These are phyloP conservation scores for Hevea brasiliensis DNA, from an alignment of 345 rosid genomes.

Conservation along the genomic window DNA sequence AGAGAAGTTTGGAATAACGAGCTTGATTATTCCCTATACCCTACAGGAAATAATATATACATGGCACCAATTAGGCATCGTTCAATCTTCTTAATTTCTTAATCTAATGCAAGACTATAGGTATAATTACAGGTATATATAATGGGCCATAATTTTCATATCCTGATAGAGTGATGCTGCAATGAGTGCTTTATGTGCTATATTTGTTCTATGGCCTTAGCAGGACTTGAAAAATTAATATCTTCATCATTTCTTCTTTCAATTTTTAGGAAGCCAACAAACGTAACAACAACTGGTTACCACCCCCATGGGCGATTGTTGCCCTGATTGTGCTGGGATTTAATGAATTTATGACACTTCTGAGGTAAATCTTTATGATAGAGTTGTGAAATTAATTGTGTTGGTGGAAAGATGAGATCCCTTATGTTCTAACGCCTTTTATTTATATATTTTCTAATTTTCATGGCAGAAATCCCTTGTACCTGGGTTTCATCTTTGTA, in stretches of 20 bases:
- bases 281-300: constrained; percentile 94
- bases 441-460: constrained; percentile 4
- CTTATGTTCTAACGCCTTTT: constrained; percentile 6
- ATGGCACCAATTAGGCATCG: too few relatives aligned
- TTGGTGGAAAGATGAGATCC: background rate
- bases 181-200: background rate
- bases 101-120: too few relatives aligned
- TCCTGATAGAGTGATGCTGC: background rate
- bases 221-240: background rate
- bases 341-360: constrained; percentile 96
- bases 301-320: constrained; percentile 99
- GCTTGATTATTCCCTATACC: too few relatives aligned
- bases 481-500: constrained; percentile 65
- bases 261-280: constrained; percentile 87
- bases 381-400: constrained; percentile 9
- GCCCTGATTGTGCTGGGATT: constrained; percentile 85
- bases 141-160: background rate
- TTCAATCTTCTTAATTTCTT: too few relatives aligned
- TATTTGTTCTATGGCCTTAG: background rate
- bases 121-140: too few relatives aligned
- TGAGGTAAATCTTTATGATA: constrained; percentile 53
- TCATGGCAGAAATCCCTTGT: constrained; percentile 84
- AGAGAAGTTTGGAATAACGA: too few relatives aligned
- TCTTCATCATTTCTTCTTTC: background rate
- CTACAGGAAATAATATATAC: too few relatives aligned